Evolutionary conservation across 2,329 filamentous ascomycete species (phyloP), one percentile per base, ranked within the genome.

Genomic region (Penicillium sp.): DNA sequence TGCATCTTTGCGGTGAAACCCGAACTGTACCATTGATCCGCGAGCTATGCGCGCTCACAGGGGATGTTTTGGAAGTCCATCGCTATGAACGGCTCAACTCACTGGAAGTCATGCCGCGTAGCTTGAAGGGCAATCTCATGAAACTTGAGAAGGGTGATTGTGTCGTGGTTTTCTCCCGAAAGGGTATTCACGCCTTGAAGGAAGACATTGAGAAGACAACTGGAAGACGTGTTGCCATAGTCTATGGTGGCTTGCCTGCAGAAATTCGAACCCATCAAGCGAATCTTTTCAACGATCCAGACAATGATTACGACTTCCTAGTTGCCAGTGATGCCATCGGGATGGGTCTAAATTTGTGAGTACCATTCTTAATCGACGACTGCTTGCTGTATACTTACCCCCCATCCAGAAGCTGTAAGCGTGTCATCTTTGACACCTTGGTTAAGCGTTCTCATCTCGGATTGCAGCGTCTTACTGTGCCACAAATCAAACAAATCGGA

Each of bases 241-340:
- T 99, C 2, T 99, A 99, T 71, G 94, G 94, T 38, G 87, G 88
- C 47, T 75, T 99, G 42, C 94, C 94, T 0, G 93, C 94, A 1
- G 94, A 99, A 71, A 96, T 93, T 39, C 85, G 94, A 58, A 91
- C 92, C 3, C 87, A 93, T 68, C 94, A 99, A 75, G 94, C 94
- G 0, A 86, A 86, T 14, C 80, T 97, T 0, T 99, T 99, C 80
- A 99, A 99, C 68, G 90, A 97, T 60, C 92, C 92, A 0, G 75
- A 96, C 69, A 99, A 95, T 70, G 92, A 97, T 56, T 99, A 97
- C 69, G 94, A 99, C 70, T 95, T 87, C 64, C 80, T 99, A 5
- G 92, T 94, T 24, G 94, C 95, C 8, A 97, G 91, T 64, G 92
- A 97, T 74, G 94, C 94, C 44, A 93, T 99, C 58, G 94, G 94